Evolutionary conservation across 164 flowering plant species (phyloP).

Genomic region (Stephania yunnanensis): DNA sequence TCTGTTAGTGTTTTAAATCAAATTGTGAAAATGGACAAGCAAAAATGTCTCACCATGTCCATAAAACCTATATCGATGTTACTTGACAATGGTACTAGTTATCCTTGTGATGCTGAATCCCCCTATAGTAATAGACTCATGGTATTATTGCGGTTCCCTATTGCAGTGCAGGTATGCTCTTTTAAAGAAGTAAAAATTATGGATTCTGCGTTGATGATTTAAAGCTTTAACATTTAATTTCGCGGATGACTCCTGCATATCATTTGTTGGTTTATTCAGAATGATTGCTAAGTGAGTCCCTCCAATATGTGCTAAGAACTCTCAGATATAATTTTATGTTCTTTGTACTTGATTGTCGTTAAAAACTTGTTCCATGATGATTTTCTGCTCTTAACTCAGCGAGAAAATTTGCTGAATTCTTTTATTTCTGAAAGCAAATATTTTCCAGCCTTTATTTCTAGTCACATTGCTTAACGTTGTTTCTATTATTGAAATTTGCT

Average conservation of each 20-base stretch:
- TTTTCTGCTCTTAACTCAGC: neutral
- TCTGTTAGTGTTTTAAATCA: neutral
- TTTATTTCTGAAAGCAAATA: neutral
- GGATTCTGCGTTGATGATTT: neutral
- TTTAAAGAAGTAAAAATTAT: neutral
- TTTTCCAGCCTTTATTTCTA: neutral
- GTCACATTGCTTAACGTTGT: no score
- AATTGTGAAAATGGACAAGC: neutral
- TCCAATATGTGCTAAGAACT: neutral
- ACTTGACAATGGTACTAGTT: neutral
- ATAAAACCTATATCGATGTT: neutral
- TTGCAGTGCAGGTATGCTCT: neutral
- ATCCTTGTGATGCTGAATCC: neutral
- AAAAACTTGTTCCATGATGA: neutral
- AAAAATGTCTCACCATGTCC: neutral
- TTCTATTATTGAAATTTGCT: no score
- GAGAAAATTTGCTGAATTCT: neutral
- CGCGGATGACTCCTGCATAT: neutral
- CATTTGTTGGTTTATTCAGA: neutral
- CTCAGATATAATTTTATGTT: neutral
- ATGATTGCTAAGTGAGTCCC: neutral
- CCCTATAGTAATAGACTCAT: neutral
- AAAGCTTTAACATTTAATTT: neutral
- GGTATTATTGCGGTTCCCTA: neutral
- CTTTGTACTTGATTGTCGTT: neutral